A percentile compares a stretch with the other conserved stretches of the same genome.
Evolutionary conservation across 164 flowering plant genomes (phyloP).

Genomic region (Akebia trifoliata): DNA sequence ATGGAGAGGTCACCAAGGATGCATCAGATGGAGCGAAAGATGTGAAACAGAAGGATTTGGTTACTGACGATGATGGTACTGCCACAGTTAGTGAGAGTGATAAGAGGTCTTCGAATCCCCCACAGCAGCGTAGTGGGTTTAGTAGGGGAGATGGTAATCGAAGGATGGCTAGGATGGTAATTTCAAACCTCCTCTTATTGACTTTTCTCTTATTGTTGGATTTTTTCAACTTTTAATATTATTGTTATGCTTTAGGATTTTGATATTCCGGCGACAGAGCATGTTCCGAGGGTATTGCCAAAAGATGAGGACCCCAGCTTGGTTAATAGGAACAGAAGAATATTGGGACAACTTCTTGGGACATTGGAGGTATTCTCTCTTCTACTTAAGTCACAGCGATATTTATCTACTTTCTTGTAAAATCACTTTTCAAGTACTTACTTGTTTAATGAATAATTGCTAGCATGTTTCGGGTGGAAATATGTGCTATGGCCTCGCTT

Average conservation of each 20-base stretch:
- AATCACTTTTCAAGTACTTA: background rate
- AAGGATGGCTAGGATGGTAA: conserved; percentile 35
- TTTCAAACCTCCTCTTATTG: background rate
- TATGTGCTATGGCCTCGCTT: too few relatives aligned
- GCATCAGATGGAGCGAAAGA: conserved; percentile 26
- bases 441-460: too few relatives aligned
- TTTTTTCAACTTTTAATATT: background rate
- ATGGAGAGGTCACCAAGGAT: conserved; percentile 64
- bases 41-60: conserved; percentile 17
- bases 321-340: conserved; percentile 89
- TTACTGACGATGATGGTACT: conserved; percentile 12
- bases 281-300: conserved; percentile 81
- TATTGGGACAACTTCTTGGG: conserved; percentile 86
- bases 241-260: conserved; percentile 36
- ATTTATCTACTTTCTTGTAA: too few relatives aligned
- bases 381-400: background rate
- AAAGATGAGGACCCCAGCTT: conserved; percentile 78
- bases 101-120: conserved; percentile 19
- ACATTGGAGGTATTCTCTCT: conserved; percentile 75
- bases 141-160: conserved; percentile 43
- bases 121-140: conserved; percentile 34
- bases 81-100: conserved; percentile 22
- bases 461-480: too few relatives aligned
- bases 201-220: background rate
- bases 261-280: conserved; percentile 43